Evolutionary conservation across 1,284 basidiomycete genomes (phyloP).

Genomic region (Schizopora paradoxa): DNA sequence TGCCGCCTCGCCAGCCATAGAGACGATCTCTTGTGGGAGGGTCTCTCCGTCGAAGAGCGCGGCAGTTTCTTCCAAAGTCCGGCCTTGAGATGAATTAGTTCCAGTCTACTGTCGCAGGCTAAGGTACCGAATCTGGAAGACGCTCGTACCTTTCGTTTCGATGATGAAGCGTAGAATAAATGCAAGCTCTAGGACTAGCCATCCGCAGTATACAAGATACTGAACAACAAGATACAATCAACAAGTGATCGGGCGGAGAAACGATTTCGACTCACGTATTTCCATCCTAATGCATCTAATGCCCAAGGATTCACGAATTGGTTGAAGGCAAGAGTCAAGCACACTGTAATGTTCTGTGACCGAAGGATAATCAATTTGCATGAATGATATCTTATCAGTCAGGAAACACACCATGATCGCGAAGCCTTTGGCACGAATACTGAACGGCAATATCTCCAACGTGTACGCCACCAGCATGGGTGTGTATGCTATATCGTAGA

Average conservation of each 20-base stretch:
- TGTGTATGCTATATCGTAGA: conserved; percentile 64
- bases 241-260: conserved; percentile 3
- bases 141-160: conserved; percentile 51
- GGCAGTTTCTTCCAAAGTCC: conserved; percentile 63
- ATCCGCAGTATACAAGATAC: conserved; percentile 58
- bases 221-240: conserved; percentile 18
- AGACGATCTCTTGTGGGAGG: conserved; percentile 37
- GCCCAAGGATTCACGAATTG: conserved; percentile 73
- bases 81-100: conserved; percentile 31
- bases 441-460: conserved; percentile 64
- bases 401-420: conserved; percentile 49
- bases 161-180: conserved; percentile 54
- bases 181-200: conserved; percentile 52
- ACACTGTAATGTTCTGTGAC: conserved; percentile 49
- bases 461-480: conserved; percentile 61
- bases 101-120: background rate
- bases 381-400: background rate
- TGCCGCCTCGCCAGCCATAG: conserved; percentile 46
- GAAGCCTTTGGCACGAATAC: conserved; percentile 63
- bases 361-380: conserved; percentile 2
- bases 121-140: background rate
- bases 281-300: conserved; percentile 59
- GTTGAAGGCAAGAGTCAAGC: conserved; percentile 58
- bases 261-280: conserved; percentile 39
- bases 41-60: conserved; percentile 32